Evolutionary conservation across 2,329 filamentous ascomycete genomes (phyloP).

Genomic region (Cytospora paraplurivora): DNA sequence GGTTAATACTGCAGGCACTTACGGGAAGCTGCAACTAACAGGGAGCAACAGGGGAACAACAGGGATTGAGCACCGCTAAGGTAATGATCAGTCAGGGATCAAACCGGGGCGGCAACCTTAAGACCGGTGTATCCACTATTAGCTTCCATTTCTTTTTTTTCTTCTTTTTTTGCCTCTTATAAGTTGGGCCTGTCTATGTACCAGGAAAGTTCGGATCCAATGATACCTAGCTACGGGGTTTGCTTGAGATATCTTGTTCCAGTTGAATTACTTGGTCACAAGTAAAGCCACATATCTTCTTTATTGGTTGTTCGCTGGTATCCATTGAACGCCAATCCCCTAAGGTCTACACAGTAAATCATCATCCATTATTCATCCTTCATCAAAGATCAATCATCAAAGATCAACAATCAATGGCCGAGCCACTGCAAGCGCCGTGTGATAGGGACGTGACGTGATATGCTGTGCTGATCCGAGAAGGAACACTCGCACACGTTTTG

Average conservation of each 20-base stretch:
- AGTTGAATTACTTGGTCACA: neutral
- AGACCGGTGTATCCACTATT: neutral
- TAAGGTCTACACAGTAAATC: neutral
- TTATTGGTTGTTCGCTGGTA: too few relatives aligned
- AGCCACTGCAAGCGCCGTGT: neutral
- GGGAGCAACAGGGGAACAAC: neutral
- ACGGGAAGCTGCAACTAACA: constrained; percentile 15
- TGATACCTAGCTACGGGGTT: neutral
- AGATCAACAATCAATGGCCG: neutral
- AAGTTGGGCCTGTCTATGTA: neutral
- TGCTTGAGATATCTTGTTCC: neutral
- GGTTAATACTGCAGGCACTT: constrained; percentile 15
- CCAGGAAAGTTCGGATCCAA: neutral
- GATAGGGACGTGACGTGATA: neutral
- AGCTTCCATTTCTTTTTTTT: too few relatives aligned
- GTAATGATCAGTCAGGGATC: constrained; percentile 7
- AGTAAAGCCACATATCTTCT: neutral
- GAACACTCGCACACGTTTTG: neutral
- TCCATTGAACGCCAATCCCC: too few relatives aligned
- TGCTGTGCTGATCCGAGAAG: neutral
- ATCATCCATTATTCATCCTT: neutral
- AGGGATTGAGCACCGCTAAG: neutral
- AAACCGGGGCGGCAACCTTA: neutral
- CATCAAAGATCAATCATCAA: neutral
- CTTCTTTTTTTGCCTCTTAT: too few relatives aligned